These are phyloP conservation scores for Cryptococcus wingfieldii DNA, from an alignment of 1,284 basidiomycete genomes.

Conservation along the genomic window DNA sequence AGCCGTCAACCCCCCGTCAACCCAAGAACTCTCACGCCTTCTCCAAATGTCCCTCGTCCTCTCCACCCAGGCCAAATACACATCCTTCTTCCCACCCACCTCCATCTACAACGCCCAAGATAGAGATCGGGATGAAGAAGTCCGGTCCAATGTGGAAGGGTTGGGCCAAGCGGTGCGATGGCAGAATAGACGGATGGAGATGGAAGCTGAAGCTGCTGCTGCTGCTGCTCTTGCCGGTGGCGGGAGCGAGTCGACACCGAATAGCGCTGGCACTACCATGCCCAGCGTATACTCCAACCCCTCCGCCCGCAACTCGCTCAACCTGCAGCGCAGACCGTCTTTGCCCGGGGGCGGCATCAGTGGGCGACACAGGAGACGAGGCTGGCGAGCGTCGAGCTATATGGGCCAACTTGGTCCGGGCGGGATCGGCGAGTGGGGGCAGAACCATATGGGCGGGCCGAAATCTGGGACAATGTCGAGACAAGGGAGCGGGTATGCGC, in stretches of 20 bases:
- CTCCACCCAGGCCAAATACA: constrained; percentile 45
- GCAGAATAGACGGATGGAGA: constrained; percentile 18
- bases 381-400: constrained; percentile 24
- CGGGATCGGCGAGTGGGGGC: neutral
- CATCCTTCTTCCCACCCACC: constrained; percentile 33
- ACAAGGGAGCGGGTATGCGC: neutral
- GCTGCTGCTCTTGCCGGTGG: neutral
- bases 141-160: constrained; percentile 33
- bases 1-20: constrained; percentile 8
- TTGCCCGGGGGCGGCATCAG: constrained; percentile 14
- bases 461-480: neutral
- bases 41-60: constrained; percentile 48
- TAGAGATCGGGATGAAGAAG: constrained; percentile 29
- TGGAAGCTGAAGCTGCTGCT: constrained; percentile 1
- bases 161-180: constrained; percentile 36
- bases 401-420: constrained; percentile 6
- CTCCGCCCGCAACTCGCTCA: neutral
- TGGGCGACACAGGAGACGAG: constrained; percentile 28
- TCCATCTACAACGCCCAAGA: neutral
- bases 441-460: constrained; percentile 26
- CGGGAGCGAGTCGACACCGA: neutral
- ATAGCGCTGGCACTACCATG: no score
- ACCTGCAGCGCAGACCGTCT: constrained; percentile 24
- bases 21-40: constrained; percentile 36
- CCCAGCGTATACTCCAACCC: no score